phyloP scores from a whole-genome alignment of 2,329 filamentous ascomycete species.

The Arthrinium puccinioides region DNA sequence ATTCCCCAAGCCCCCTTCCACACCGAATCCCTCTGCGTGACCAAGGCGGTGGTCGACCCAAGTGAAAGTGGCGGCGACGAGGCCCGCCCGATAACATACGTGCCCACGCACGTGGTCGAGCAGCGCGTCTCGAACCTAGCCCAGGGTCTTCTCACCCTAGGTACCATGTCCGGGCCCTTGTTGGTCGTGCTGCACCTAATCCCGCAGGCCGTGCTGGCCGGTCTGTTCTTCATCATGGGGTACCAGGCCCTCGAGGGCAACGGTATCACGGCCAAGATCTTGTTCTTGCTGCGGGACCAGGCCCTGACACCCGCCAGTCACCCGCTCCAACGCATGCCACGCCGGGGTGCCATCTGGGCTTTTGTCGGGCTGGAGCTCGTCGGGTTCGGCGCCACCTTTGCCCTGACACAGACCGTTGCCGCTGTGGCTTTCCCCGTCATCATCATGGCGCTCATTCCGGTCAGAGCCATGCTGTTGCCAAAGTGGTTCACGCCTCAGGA shows the following conservation, averaged over 20 bases:
- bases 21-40: conserved; percentile 71
- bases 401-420: conserved; percentile 75
- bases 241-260: conserved; percentile 70
- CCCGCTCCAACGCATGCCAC: conserved; percentile 53
- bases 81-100: conserved; percentile 48
- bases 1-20: conserved; percentile 82
- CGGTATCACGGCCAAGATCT: conserved; percentile 67
- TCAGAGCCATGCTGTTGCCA: conserved; percentile 58
- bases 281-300: conserved; percentile 61
- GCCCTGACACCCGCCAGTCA: conserved; percentile 51
- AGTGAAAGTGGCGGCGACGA: conserved; percentile 27
- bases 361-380: conserved; percentile 64
- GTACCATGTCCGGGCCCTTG: conserved; percentile 70
- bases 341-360: conserved; percentile 59
- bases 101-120: conserved; percentile 61
- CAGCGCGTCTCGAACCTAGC: conserved; percentile 73
- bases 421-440: conserved; percentile 75
- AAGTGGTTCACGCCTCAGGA: conserved; percentile 53
- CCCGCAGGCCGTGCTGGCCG: conserved; percentile 71
- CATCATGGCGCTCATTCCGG: conserved; percentile 62
- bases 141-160: conserved; percentile 69
- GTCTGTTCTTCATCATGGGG: conserved; percentile 81
- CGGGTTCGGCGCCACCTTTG: conserved; percentile 71
- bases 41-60: conserved; percentile 42
- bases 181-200: conserved; percentile 70